Conservation (phyloP, 345 rosid genomes). For the Viola odorata region DNA sequence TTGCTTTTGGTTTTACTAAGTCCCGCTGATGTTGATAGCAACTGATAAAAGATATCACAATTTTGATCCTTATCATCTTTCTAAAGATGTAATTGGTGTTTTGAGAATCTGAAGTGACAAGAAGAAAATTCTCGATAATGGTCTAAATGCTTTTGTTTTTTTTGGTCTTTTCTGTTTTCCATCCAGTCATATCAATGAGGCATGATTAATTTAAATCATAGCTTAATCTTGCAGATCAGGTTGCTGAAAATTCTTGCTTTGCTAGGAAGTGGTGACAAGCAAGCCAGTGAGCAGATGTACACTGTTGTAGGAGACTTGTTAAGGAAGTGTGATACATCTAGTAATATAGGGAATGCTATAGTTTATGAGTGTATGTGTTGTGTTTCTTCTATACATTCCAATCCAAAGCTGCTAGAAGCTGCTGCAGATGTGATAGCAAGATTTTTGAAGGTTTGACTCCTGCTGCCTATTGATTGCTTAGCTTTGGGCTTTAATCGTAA, state of each 20-base stretch:
- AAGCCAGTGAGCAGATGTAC: conserved; percentile 87
- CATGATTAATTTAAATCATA: neutral
- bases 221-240: conserved; percentile 57
- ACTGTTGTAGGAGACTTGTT: conserved; percentile 88
- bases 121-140: too few relatives aligned
- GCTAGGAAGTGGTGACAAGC: conserved; percentile 95
- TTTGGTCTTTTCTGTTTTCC: too few relatives aligned
- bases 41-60: too few relatives aligned
- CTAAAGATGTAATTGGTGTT: too few relatives aligned
- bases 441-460: conserved; percentile 71
- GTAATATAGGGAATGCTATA: conserved; percentile 92
- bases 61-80: too few relatives aligned
- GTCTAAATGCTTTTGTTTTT: too few relatives aligned
- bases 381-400: conserved; percentile 81
- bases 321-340: conserved; percentile 77
- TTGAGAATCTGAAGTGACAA: too few relatives aligned
- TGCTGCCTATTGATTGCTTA: conserved; percentile 7
- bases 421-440: conserved; percentile 87
- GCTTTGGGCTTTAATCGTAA: neutral
- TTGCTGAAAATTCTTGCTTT: conserved; percentile 86
- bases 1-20: too few relatives aligned
- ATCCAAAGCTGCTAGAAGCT: conserved; percentile 75
- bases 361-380: conserved; percentile 87
- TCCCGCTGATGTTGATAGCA: too few relatives aligned
- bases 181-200: too few relatives aligned